Evolutionary conservation across 495 filamentous ascomycete genomes (phyloP), one percentile per base, ranked within the genome.

Genomic region (Amphirosellinia nigrospora): DNA sequence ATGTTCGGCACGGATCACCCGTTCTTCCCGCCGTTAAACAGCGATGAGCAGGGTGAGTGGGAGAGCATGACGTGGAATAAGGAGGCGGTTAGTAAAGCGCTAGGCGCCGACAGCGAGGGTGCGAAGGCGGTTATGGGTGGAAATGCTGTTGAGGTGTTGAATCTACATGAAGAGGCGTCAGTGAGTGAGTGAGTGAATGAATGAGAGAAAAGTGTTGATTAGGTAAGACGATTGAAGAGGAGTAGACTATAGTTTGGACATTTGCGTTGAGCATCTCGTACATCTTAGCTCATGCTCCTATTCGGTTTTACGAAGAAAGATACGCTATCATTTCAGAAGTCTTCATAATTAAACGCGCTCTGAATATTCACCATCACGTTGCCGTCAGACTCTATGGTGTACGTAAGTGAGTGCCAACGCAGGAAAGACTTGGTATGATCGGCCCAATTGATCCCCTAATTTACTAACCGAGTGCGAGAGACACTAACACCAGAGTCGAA

Each of bases 1-100:
- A 84, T 95, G 75, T 95, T 97, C 83, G 94, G 92, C 23, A 97
- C 93, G 3, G 95, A 97, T 79, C 93, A 97, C 81, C 95, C 95
- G 0, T 98, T 98, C 82, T 98, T 97, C 80, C 95, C 95, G 39
- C 94, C 94, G 1, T 73, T 97, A 16, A 83, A 83, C 32, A 84
- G 72, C 36, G 84, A 86, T 48, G 82, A 84, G 75, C 86, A 87
- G 64, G 84, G 84, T 50, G 84, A 91, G 72, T 98, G 95, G 95
- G 83, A 87, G 69, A 98, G 95, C 80, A 94, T 97, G 19, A 88
- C 82, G 50, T 88, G 87, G 8, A 98, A 97, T 74, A 90, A 88
- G 66, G 80, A 86, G 45, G 93, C 93, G 0, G 91, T 97, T 36
- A 73, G 84, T 60, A 82, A 80, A 45, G 86, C 88, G 2, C 84